phyloP scores from a whole-genome alignment of 225 moss, liverwort and hornwort species.

The Anthoceros angustus region DNA sequence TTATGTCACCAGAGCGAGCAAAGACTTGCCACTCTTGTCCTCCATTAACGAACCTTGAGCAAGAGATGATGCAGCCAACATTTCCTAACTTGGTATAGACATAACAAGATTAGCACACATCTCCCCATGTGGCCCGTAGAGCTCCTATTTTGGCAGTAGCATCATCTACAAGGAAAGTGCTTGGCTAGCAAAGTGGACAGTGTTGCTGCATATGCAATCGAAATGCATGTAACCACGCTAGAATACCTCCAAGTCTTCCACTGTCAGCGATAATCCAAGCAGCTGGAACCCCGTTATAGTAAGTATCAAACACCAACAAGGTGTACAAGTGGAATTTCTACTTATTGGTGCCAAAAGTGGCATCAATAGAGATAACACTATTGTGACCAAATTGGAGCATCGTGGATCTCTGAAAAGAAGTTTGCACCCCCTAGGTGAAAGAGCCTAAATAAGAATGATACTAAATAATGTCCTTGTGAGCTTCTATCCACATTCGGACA shows the following conservation, averaged over 20 bases:
- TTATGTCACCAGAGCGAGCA: too few relatives aligned
- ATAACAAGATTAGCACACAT: too few relatives aligned
- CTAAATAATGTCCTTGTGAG: not conserved
- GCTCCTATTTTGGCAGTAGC: not conserved
- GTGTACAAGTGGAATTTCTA: not conserved
- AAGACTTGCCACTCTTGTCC: too few relatives aligned
- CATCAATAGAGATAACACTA: constrained; percentile 2
- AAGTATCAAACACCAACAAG: not conserved
- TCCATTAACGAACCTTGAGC: too few relatives aligned
- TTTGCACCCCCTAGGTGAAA: constrained; percentile 5
- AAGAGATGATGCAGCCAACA: too few relatives aligned
- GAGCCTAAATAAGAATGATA: not conserved
- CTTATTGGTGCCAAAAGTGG: constrained; percentile 6
- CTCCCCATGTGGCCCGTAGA: too few relatives aligned
- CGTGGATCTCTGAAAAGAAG: not conserved
- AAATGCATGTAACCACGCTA: not conserved
- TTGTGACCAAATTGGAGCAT: not conserved
- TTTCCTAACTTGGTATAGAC: too few relatives aligned
- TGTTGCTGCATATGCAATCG: not conserved
- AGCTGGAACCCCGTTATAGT: not conserved
- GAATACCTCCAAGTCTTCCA: not conserved
- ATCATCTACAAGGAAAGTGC: not conserved
- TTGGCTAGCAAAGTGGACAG: not conserved
- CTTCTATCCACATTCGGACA: constrained; percentile 4
- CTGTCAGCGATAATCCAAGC: not conserved